Percentiles rank a stretch among this genome's conserved stretches.
These are phyloP conservation scores for Verticillium albo-atrum DNA, from an alignment of 2,329 filamentous ascomycete genomes.

Conservation along the genomic window DNA sequence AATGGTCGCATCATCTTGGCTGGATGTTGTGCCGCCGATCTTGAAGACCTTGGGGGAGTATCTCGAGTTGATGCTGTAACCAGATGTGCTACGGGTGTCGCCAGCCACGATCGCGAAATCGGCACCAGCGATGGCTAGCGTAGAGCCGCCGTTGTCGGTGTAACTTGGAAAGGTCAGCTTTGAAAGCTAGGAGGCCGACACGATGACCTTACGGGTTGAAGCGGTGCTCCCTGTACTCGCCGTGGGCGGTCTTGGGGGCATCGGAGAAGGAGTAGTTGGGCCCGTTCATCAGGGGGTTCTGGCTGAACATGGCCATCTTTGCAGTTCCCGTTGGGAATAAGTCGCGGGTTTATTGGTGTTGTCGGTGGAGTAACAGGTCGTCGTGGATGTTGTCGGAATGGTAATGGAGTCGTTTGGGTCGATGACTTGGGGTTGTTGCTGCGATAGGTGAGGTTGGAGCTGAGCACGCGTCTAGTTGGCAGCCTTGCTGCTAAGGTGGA, in stretches of 20 bases:
- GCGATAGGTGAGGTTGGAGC: conserved; percentile 17
- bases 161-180: conserved; percentile 55
- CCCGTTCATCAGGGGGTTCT: conserved; percentile 64
- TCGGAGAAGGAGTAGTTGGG: conserved; percentile 67
- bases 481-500: conserved; percentile 45
- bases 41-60: conserved; percentile 95
- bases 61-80: conserved; percentile 98
- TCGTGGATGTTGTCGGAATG: conserved; percentile 1
- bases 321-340: conserved; percentile 10
- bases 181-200: conserved; percentile 4
- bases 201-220: conserved; percentile 77
- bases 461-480: conserved; percentile 41
- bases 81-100: conserved; percentile 91
- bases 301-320: conserved; percentile 64
- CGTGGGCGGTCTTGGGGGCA: conserved; percentile 46
- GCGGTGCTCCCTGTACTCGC: conserved; percentile 65
- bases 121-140: conserved; percentile 86
- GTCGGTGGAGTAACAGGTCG: neutral
- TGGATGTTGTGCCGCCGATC: conserved; percentile 85
- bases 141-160: conserved; percentile 96
- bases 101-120: conserved; percentile 96
- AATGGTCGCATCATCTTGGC: conserved; percentile 80
- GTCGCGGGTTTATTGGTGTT: neutral
- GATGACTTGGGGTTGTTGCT: conserved; percentile 2
- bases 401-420: conserved; percentile 10